phyloP scores from a whole-genome alignment of 768 basidiomycete species.

The Termitomyces titanicus region DNA sequence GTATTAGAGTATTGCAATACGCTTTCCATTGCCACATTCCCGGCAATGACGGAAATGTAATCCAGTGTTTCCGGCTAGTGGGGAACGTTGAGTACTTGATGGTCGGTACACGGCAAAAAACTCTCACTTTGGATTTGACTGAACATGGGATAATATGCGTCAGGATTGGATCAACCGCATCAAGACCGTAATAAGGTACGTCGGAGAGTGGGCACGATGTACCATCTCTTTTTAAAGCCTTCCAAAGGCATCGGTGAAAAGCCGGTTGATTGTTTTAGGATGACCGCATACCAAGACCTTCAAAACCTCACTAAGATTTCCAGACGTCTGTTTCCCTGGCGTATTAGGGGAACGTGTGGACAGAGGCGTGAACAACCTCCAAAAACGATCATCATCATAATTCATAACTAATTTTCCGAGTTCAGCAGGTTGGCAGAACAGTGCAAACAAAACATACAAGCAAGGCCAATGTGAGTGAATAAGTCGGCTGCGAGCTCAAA shows the following conservation, averaged over 20 bases:
- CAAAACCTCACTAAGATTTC: not conserved
- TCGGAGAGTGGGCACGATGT: constrained; percentile 13
- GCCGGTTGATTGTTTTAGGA: not conserved
- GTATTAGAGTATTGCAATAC: constrained; percentile 5
- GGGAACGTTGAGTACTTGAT: not conserved
- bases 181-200: constrained; percentile 6
- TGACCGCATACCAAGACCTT: constrained; percentile 7
- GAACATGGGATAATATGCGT: constrained; percentile 14
- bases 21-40: not conserved
- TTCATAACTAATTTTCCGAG: constrained; percentile 4
- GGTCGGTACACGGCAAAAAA: not conserved
- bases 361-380: constrained; percentile 2
- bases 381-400: constrained; percentile 1
- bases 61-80: constrained; percentile 9
- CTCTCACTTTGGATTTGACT: constrained; percentile 7
- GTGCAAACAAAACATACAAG: constrained; percentile 6
- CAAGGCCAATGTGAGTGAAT: constrained; percentile 16
- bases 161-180: constrained; percentile 6
- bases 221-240: constrained; percentile 17
- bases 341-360: not conserved
- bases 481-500: constrained; percentile 14
- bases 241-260: not conserved
- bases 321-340: not conserved
- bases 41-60: constrained; percentile 10
- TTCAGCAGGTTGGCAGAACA: not conserved